Evolutionary conservation across 2,329 filamentous ascomycete species (phyloP).

Genomic region (Harringtonia aguacate): DNA sequence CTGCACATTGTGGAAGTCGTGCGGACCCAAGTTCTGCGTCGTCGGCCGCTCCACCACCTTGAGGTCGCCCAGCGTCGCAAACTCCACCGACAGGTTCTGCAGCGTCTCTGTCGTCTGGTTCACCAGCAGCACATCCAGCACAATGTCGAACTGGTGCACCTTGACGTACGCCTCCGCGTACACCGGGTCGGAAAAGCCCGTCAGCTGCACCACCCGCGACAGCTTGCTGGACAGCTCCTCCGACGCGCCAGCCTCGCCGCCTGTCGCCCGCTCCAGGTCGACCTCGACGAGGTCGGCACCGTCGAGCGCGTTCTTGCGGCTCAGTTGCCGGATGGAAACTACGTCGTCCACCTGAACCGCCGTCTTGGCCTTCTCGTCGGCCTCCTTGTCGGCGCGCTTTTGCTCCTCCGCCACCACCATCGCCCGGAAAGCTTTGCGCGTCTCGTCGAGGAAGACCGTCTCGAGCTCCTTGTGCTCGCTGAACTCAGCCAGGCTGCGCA

Average conservation of each 20-base stretch:
- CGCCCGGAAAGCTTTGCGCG: constrained; percentile 85
- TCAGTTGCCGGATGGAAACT: constrained; percentile 82
- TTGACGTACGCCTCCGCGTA: constrained; percentile 99
- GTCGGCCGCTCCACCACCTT: constrained; percentile 96
- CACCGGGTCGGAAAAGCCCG: constrained; percentile 94
- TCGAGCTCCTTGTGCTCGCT: constrained; percentile 82
- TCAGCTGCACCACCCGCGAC: constrained; percentile 91
- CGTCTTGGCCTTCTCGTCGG: constrained; percentile 82
- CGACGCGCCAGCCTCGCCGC: constrained; percentile 64
- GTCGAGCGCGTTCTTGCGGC: constrained; percentile 79
- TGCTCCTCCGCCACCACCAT: constrained; percentile 98
- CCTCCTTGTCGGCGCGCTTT: constrained; percentile 92
- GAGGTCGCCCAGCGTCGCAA: constrained; percentile 93
- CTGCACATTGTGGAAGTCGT: constrained; percentile 97
- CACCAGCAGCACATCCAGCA: constrained; percentile 89
- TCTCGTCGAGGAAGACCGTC: constrained; percentile 87
- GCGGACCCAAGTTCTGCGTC: constrained; percentile 87
- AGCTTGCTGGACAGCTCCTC: constrained; percentile 92
- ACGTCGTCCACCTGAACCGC: constrained; percentile 95
- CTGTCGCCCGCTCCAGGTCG: constrained; percentile 88
- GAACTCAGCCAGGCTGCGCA: constrained; percentile 85
- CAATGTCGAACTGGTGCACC: constrained; percentile 97
- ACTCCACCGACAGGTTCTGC: constrained; percentile 94
- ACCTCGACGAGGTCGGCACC: constrained; percentile 77
- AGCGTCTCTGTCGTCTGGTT: constrained; percentile 96